These are phyloP conservation scores for Kurtzmaniella quercitrusa DNA, from an alignment of 1,139 yeast genomes.

Conservation along the genomic window DNA sequence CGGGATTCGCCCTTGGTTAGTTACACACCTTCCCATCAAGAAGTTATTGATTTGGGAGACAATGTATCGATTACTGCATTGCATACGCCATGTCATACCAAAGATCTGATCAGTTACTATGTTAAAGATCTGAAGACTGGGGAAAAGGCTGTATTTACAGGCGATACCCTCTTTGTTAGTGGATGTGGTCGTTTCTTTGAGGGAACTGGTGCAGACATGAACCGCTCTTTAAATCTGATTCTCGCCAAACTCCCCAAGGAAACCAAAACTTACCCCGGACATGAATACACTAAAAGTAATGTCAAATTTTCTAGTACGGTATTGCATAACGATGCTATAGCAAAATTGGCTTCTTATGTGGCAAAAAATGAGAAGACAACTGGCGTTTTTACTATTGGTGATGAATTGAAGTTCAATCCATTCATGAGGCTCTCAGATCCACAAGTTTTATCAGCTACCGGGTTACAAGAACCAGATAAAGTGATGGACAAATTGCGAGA, in stretches of 20 bases:
- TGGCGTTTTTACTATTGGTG: slow-evolving; percentile 79
- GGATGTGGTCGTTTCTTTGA: slow-evolving; percentile 98
- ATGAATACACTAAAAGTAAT: slow-evolving; percentile 86
- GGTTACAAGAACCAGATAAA: slow-evolving; percentile 28
- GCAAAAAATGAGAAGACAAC: slow-evolving; percentile 65
- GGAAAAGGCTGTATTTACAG: slow-evolving; percentile 81
- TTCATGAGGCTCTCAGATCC: slow-evolving; percentile 75
- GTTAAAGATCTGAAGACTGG: slow-evolving; percentile 58
- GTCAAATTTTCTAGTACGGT: slow-evolving; percentile 70
- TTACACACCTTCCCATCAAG: slow-evolving; percentile 62
- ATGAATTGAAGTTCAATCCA: slow-evolving; percentile 82
- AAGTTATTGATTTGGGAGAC: slow-evolving; percentile 60
- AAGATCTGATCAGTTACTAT: slow-evolving; percentile 87
- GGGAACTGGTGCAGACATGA: slow-evolving; percentile 83
- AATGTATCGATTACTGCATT: slow-evolving; percentile 69
- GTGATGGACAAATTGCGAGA: slow-evolving; percentile 68
- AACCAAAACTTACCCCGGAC: slow-evolving; percentile 86
- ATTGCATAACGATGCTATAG: slow-evolving; percentile 51
- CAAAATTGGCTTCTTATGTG: slow-evolving; percentile 49
- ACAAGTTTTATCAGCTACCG: slow-evolving; percentile 44
- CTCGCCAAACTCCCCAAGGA: slow-evolving; percentile 62
- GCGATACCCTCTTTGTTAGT: slow-evolving; percentile 89
- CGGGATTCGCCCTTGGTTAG: slow-evolving; percentile 68
- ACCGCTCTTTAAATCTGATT: slow-evolving; percentile 54
- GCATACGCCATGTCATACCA: slow-evolving; percentile 97